A percentile compares a stretch with the other conserved stretches of the same genome.
These are phyloP conservation scores for Parafenestella ontariensis DNA, from an alignment of 2,329 filamentous ascomycete genomes.

Conservation along the genomic window DNA sequence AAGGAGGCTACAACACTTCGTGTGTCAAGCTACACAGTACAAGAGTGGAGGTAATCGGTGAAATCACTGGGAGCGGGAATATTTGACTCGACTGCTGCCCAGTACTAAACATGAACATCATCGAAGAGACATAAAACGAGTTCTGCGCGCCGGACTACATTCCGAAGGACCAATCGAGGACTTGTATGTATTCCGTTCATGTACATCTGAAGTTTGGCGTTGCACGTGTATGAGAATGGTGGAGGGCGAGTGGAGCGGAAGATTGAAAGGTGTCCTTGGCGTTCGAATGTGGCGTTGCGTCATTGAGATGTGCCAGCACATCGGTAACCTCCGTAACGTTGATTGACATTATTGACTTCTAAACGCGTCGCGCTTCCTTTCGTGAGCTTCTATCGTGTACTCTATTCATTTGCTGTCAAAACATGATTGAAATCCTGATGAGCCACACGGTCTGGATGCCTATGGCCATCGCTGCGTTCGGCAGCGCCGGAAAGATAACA, in stretches of 20 bases:
- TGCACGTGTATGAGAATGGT: background rate
- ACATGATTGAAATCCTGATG: conserved; percentile 11
- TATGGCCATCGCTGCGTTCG: conserved; percentile 19
- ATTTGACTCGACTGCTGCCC: no score
- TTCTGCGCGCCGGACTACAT: no score
- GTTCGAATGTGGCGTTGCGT: conserved; percentile 1
- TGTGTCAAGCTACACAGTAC: no score
- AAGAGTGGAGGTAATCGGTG: no score
- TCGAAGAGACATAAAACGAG: no score
- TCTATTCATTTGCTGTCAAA: background rate
- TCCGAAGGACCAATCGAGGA: no score
- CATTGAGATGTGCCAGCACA: conserved; percentile 12
- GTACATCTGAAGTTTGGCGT: background rate
- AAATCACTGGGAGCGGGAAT: no score
- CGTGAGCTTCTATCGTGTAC: conserved; percentile 1
- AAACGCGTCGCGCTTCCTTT: conserved; percentile 16
- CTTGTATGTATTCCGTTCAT: no score
- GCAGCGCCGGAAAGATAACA: conserved; percentile 34
- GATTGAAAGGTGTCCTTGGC: background rate
- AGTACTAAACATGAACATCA: no score
- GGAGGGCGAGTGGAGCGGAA: background rate
- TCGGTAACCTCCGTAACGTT: background rate
- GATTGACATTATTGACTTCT: background rate
- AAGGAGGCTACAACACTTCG: no score
- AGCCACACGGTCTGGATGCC: conserved; percentile 5